Evolutionary conservation across 2,329 filamentous ascomycete genomes (phyloP), one percentile per base, ranked within the genome.

Genomic region (Thelonectria olida): DNA sequence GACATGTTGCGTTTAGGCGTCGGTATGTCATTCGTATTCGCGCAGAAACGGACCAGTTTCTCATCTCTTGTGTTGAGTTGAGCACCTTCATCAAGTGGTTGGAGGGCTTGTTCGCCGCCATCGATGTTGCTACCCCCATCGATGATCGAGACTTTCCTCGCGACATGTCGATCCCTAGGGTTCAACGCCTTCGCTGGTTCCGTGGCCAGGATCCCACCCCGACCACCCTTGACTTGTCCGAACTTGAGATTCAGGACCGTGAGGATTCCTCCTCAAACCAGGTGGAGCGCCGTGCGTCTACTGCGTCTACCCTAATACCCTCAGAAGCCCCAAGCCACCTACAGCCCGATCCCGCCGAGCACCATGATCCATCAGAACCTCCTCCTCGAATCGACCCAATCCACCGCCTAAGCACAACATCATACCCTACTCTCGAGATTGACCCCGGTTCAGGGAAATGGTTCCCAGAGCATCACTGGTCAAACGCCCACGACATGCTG

Each of bases 31-130:
- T 93, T 62, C 87, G 91, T n/a, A 73, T 93, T 61, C 85, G 91
- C 25, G 84, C 88, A 28, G 91, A 93, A 75, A 87, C 88, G 2
- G 90, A 93, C 67, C 91, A 93, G 71, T 88, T 93, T 61, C 77
- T 93, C 19, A 77, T 93, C 7, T 89, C 89, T 2, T 90, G 89
- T 65, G 79, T 86, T 53, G 85, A 88, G 51, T 80, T 92, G 54
- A 84, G 87, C 57, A 86, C 83, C 1, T 90, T 92, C 73, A 82
- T 92, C 62, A 83, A 83, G 50, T 91, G 91, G 88, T 78, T 92
- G 2, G 88, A 92, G 70, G 81, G 82, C 3, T 78, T 92, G 9
- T 91, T 89, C 69, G 88, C 89, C n/a, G 90, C 88, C 47, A 90
- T 93, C 61, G 89, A 92, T 70, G 85, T 93, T 19, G 87, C 90